Percentiles rank a stretch among this genome's conserved stretches.
Evolutionary conservation across 2,329 filamentous ascomycete genomes (phyloP).

Genomic region (Ophiobolus disseminans): DNA sequence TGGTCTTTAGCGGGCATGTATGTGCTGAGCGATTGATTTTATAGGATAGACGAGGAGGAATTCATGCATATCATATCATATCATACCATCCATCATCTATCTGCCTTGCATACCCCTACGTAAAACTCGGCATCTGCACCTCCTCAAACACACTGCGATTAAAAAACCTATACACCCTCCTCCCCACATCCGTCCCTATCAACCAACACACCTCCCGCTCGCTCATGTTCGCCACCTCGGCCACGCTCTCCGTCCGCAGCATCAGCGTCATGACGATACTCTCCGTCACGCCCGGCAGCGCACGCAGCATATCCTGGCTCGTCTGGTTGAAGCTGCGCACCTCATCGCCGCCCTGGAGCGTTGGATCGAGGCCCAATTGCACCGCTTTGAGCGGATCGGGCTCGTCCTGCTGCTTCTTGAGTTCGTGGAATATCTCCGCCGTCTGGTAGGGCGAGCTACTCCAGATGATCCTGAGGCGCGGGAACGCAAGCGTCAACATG

Average conservation of each 20-base stretch:
- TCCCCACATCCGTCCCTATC: slow-evolving; percentile 78
- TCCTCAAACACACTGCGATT: slow-evolving; percentile 62
- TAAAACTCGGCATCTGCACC: slow-evolving; percentile 31
- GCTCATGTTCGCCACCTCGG: slow-evolving; percentile 86
- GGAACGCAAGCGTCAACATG: slow-evolving; percentile 89
- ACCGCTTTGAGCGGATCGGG: slow-evolving; percentile 90
- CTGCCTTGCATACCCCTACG: background rate
- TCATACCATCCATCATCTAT: background rate
- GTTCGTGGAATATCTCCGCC: slow-evolving; percentile 91
- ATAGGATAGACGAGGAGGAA: background rate
- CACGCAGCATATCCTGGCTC: slow-evolving; percentile 87
- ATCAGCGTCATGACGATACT: slow-evolving; percentile 78
- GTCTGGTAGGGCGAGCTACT: slow-evolving; percentile 92
- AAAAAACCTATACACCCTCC: slow-evolving; percentile 83
- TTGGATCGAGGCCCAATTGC: slow-evolving; percentile 75
- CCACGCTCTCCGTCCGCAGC: slow-evolving; percentile 75
- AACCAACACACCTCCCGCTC: slow-evolving; percentile 73
- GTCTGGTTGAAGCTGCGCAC: slow-evolving; percentile 79
- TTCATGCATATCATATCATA: background rate
- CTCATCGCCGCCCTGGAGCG: slow-evolving; percentile 59
- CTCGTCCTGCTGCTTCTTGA: slow-evolving; percentile 89
- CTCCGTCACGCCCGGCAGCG: slow-evolving; percentile 78
- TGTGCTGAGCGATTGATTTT: too few species aligned
- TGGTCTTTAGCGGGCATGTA: too few species aligned
- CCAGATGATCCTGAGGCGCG: slow-evolving; percentile 90